Conservation (phyloP, 2,329 filamentous ascomycete species). For the Beauveria caledonica region DNA sequence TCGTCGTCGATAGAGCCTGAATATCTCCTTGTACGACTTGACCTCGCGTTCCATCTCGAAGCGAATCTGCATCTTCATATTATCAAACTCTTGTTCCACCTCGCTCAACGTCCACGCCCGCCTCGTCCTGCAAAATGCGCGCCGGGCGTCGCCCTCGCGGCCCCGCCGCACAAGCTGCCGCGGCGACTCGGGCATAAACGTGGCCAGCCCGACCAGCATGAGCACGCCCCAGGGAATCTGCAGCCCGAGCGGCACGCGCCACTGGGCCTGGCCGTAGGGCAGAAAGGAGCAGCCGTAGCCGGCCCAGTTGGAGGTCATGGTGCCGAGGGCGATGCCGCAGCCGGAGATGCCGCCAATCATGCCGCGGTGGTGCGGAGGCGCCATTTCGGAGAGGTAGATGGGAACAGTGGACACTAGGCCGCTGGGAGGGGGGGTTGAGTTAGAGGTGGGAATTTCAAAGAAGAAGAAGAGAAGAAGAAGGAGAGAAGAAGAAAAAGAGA, state of each 20-base stretch:
- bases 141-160: conserved; percentile 38
- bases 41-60: conserved; percentile 50
- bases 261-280: conserved; percentile 40
- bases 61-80: conserved; percentile 47
- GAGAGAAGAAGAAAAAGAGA: no score
- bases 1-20: conserved; percentile 40
- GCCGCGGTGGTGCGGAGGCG: conserved; percentile 38
- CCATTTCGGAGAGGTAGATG: conserved; percentile 48
- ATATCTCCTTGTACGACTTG: conserved; percentile 43
- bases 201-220: conserved; percentile 36
- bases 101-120: conserved; percentile 36
- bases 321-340: conserved; percentile 46
- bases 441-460: no score
- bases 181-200: conserved; percentile 11
- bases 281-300: conserved; percentile 47
- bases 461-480: no score
- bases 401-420: conserved; percentile 44
- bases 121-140: conserved; percentile 39
- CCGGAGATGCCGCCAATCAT: conserved; percentile 46
- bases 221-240: conserved; percentile 49
- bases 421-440: conserved; percentile 17
- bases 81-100: conserved; percentile 40
- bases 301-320: conserved; percentile 50
- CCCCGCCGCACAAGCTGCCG: conserved; percentile 40
- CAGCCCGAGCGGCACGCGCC: conserved; percentile 45